phyloP scores from a whole-genome alignment of 2,329 filamentous ascomycete species.

The Sclerotinia glacialis region DNA sequence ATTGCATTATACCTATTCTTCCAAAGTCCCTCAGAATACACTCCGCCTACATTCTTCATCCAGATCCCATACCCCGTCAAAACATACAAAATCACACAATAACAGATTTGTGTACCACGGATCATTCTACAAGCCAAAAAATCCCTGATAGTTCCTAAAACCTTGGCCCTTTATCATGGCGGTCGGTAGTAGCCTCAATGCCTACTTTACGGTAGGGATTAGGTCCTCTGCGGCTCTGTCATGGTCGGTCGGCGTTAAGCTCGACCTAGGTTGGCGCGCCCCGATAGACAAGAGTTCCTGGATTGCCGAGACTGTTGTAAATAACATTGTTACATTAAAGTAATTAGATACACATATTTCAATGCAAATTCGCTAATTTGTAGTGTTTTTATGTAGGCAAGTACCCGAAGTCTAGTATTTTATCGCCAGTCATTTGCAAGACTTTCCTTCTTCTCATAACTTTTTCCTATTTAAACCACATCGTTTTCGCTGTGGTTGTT shows the following conservation, averaged over 20 bases:
- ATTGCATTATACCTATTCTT: not conserved
- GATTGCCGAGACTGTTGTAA: not conserved
- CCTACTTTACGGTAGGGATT: not conserved
- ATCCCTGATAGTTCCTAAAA: not conserved
- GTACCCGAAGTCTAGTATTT: constrained; percentile 12
- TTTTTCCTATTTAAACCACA: not conserved
- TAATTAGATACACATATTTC: too few relatives aligned
- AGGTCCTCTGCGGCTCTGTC: not conserved
- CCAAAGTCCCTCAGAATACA: not conserved
- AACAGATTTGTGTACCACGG: not conserved
- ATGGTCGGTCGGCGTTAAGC: constrained; percentile 13
- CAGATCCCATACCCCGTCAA: not conserved
- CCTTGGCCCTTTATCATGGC: not conserved
- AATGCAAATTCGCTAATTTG: not conserved
- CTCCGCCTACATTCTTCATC: too few relatives aligned
- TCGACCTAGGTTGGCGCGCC: not conserved
- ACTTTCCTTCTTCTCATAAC: not conserved
- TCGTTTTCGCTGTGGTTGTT: not conserved
- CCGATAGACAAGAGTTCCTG: not conserved
- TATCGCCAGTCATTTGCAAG: not conserved
- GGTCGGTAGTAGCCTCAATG: not conserved
- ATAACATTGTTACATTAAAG: not conserved
- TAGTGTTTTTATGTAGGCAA: not conserved
- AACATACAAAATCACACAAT: not conserved
- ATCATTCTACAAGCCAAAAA: constrained; percentile 5